Percentiles rank a stretch among this genome's conserved stretches.
Evolutionary conservation across 2,329 filamentous ascomycete genomes (phyloP).

Genomic region (Pyrenophora teres): DNA sequence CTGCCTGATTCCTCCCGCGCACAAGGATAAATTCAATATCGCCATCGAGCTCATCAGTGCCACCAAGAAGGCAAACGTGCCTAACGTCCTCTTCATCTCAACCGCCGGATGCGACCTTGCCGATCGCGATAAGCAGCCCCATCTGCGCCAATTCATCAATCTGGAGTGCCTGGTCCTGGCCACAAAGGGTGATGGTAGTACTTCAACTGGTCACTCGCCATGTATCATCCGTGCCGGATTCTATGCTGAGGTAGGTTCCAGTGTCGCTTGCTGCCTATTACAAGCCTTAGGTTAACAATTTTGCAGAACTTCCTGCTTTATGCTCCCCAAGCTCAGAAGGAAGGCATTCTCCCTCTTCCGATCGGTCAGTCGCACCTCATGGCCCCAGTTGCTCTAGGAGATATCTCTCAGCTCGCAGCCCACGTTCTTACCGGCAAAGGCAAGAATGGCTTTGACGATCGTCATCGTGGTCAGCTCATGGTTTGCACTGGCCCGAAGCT

Average conservation of each 20-base stretch:
- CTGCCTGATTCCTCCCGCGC: slow-evolving; percentile 56
- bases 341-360: slow-evolving; percentile 54
- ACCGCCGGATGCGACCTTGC: slow-evolving; percentile 58
- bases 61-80: slow-evolving; percentile 52
- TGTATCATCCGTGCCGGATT: slow-evolving; percentile 50
- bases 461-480: slow-evolving; percentile 59
- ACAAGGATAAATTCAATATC: slow-evolving; percentile 54
- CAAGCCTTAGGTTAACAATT: not conserved
- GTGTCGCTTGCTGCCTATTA: not conserved
- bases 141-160: slow-evolving; percentile 58
- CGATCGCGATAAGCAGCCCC: slow-evolving; percentile 55
- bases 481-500: slow-evolving; percentile 58
- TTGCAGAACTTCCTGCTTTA: slow-evolving; percentile 56
- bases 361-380: slow-evolving; percentile 57
- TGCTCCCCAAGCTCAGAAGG: slow-evolving; percentile 52
- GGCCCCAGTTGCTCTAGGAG: slow-evolving; percentile 53
- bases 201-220: slow-evolving; percentile 42
- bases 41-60: slow-evolving; percentile 53
- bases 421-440: slow-evolving; percentile 56
- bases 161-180: slow-evolving; percentile 52
- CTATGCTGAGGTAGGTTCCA: slow-evolving; percentile 3
- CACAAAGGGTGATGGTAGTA: slow-evolving; percentile 52
- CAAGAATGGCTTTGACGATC: slow-evolving; percentile 56
- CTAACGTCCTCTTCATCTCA: slow-evolving; percentile 56
- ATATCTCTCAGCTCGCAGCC: slow-evolving; percentile 55